phyloP scores from a whole-genome alignment of 148 eudicot species.

The Rhododendron mucronatum region DNA sequence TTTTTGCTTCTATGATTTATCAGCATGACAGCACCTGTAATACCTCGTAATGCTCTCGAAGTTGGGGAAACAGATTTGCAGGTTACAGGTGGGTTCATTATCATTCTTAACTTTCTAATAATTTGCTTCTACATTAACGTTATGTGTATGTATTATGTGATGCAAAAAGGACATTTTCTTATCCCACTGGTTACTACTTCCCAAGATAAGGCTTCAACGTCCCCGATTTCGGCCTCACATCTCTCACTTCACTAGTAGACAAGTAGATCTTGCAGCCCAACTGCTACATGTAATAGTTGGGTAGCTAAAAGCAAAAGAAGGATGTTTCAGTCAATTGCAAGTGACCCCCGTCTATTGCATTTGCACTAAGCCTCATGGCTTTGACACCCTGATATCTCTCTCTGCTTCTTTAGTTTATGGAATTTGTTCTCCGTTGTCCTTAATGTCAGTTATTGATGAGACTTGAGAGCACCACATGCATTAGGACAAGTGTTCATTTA shows the following conservation, averaged over 20 bases:
- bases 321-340: not conserved
- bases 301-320: not conserved
- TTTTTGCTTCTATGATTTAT: not conserved
- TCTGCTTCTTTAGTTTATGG: not conserved
- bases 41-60: conserved; percentile 69
- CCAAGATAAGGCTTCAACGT: not conserved
- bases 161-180: not conserved
- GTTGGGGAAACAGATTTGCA: conserved; percentile 73
- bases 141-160: not conserved
- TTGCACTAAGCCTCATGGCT: not conserved
- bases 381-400: not conserved
- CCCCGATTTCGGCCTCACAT: not conserved
- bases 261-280: not conserved
- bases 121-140: not conserved
- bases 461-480: not conserved
- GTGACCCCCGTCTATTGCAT: not conserved
- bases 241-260: not conserved
- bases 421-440: not conserved
- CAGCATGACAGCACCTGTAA: conserved; percentile 95
- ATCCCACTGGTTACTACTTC: not conserved
- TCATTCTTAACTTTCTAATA: not conserved
- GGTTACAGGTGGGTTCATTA: conserved; percentile 56
- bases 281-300: not conserved
- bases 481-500: not conserved
- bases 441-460: not conserved